A percentile compares a stretch with the other conserved stretches of the same genome.
These are phyloP conservation scores for Cyclotella kingstonii DNA, from an alignment of 108 stramenopile species.

Conservation along the genomic window DNA sequence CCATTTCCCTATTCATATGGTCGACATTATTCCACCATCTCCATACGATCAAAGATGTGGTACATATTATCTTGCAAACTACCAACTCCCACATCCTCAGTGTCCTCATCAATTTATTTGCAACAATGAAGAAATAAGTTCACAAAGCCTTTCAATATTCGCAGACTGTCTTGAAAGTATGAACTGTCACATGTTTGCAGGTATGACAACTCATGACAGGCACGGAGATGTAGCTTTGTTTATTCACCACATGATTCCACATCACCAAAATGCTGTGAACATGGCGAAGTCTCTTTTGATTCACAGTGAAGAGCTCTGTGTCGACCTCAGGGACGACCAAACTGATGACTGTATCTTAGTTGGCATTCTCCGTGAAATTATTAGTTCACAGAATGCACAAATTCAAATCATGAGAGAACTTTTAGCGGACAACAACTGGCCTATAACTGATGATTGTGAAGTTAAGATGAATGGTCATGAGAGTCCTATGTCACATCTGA, in stretches of 20 bases:
- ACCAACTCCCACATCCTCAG: conserved; percentile 50
- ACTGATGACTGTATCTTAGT: conserved; percentile 50
- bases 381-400: conserved; percentile 78
- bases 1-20: conserved; percentile 4
- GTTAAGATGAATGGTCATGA: conserved; percentile 16
- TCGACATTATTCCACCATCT: conserved; percentile 5
- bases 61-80: conserved; percentile 59
- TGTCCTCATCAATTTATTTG: conserved; percentile 69
- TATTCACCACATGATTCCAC: conserved; percentile 91
- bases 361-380: conserved; percentile 57
- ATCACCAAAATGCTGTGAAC: conserved; percentile 92
- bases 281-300: conserved; percentile 86
- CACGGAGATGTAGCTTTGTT: conserved; percentile 47
- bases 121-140: conserved; percentile 4
- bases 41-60: conserved; percentile 73
- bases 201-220: conserved; percentile 55
- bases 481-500: neutral
- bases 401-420: conserved; percentile 74
- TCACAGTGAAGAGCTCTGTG: conserved; percentile 35
- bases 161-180: conserved; percentile 61
- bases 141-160: conserved; percentile 17
- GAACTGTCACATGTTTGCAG: conserved; percentile 76
- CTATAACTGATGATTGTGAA: conserved; percentile 46
- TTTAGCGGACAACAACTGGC: conserved; percentile 42
- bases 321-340: conserved; percentile 33